A percentile compares a stretch with the other conserved stretches of the same genome.
Evolutionary conservation across 768 basidiomycete genomes (phyloP).

Genomic region (Lentinula lateritia): DNA sequence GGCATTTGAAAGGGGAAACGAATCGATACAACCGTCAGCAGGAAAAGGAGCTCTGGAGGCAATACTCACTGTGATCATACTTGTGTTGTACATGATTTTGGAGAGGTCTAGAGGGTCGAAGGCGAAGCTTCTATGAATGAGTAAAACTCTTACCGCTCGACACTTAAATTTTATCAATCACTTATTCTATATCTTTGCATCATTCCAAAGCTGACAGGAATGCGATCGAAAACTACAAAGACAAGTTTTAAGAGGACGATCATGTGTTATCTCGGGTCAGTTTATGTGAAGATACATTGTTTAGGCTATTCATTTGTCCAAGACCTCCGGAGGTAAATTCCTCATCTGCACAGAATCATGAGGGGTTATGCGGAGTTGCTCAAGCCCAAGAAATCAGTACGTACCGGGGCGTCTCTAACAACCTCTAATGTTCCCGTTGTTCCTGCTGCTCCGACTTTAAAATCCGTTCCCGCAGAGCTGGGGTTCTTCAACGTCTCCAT

Average conservation of each 20-base stretch:
- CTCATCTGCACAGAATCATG: background rate
- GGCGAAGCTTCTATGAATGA: background rate
- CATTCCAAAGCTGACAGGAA: too few relatives aligned
- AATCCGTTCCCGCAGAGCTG: background rate
- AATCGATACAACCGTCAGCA: background rate
- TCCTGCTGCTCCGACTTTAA: background rate
- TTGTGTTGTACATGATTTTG: background rate
- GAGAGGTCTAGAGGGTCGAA: background rate
- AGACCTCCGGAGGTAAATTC: background rate
- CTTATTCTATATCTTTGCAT: too few relatives aligned
- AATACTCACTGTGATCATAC: background rate
- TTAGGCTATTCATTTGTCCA: background rate
- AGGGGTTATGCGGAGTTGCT: background rate
- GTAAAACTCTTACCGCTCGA: too few relatives aligned
- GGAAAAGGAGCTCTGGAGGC: background rate
- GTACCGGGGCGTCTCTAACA: constrained; percentile 1
- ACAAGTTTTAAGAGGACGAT: too few relatives aligned
- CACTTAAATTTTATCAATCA: too few relatives aligned
- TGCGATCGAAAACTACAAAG: too few relatives aligned
- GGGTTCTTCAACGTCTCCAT: background rate
- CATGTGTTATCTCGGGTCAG: too few relatives aligned
- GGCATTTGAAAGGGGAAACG: too few relatives aligned
- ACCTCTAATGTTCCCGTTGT: background rate
- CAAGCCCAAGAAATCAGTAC: background rate
- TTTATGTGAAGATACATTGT: too few relatives aligned